These are phyloP conservation scores for Rhizopus stolonifer DNA, from an alignment of 371 early-diverging fungal species.

Conservation along the genomic window DNA sequence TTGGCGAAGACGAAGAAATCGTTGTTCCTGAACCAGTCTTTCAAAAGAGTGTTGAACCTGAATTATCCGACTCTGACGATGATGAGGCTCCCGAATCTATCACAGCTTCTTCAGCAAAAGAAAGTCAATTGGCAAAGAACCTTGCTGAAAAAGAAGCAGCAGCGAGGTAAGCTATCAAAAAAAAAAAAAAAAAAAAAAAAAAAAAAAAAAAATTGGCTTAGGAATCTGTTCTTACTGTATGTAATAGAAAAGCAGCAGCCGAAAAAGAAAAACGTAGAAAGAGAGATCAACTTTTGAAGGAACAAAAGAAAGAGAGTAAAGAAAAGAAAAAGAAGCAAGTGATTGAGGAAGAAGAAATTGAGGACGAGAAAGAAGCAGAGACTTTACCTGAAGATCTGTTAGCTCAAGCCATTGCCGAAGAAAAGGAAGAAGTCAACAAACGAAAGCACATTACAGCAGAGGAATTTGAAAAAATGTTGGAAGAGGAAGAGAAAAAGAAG, in stretches of 20 bases:
- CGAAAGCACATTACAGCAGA: slow-evolving; percentile 42
- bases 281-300: slow-evolving; percentile 43
- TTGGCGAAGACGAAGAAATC: slow-evolving; percentile 38
- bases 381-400: slow-evolving; percentile 36
- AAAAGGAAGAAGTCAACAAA: slow-evolving; percentile 37
- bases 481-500: slow-evolving; percentile 32
- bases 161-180: slow-evolving; percentile 30
- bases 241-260: slow-evolving; percentile 25
- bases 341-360: slow-evolving; percentile 9
- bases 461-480: slow-evolving; percentile 50
- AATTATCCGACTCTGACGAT: slow-evolving; percentile 26
- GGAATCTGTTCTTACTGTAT: neutral
- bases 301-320: slow-evolving; percentile 47
- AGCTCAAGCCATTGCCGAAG: slow-evolving; percentile 35
- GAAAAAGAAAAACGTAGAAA: slow-evolving; percentile 49
- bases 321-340: slow-evolving; percentile 15
- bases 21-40: slow-evolving; percentile 20
- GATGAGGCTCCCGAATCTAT: slow-evolving; percentile 54
- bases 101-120: slow-evolving; percentile 36
- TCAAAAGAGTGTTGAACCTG: slow-evolving; percentile 16
- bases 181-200: too few species aligned
- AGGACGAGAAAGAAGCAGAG: slow-evolving; percentile 17
- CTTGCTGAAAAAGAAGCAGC: slow-evolving; percentile 44
- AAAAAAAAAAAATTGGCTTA: too few species aligned
- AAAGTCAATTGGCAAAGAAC: slow-evolving; percentile 16